Evolutionary conservation across 2,329 filamentous ascomycete genomes (phyloP).

Genomic region (Botrytis pseudocinerea): DNA sequence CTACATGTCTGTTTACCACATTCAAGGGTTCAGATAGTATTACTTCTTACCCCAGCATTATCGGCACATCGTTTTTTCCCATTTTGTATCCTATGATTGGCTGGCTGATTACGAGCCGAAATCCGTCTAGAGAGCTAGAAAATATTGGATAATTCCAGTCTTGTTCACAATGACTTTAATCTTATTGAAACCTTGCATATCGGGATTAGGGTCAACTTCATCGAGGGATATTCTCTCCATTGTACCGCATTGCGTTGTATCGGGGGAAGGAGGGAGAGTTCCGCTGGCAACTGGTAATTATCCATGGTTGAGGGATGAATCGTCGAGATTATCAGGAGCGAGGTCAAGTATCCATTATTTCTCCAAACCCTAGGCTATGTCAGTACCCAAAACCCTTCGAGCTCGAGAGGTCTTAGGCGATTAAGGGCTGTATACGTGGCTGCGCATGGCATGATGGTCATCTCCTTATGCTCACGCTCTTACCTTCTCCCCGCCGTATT

Average conservation of each 20-base stretch:
- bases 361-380: neutral
- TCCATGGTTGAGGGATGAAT: neutral
- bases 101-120: constrained; percentile 2
- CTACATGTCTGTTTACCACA: neutral
- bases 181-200: neutral
- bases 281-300: neutral
- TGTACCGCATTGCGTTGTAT: neutral
- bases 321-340: neutral
- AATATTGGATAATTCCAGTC: neutral
- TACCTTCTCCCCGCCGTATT: constrained; percentile 8
- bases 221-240: neutral
- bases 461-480: constrained; percentile 1
- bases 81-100: neutral
- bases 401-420: neutral
- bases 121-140: neutral
- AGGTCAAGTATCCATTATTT: neutral
- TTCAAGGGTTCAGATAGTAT: constrained; percentile 8
- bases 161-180: neutral
- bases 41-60: constrained; percentile 6
- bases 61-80: neutral
- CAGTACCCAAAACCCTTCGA: neutral
- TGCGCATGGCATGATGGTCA: constrained; percentile 10
- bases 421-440: constrained; percentile 19
- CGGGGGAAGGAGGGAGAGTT: neutral
- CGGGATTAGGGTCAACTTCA: neutral